Evolutionary conservation across 1,284 basidiomycete genomes (phyloP), one percentile per base, ranked within the genome.

Genomic region (Boletus semigastroideus): DNA sequence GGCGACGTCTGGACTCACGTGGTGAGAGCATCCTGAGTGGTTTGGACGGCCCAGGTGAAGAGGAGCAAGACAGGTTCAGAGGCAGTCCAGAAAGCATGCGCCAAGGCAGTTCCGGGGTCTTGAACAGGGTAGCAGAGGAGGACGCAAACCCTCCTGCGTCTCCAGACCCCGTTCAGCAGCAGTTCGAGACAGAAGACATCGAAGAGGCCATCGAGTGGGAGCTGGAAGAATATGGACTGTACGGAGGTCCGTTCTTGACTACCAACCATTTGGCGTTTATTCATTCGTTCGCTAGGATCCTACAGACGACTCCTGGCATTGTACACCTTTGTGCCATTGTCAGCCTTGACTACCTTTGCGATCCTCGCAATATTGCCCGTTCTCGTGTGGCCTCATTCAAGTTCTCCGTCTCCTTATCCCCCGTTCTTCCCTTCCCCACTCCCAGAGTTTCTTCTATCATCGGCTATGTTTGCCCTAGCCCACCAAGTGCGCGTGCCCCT

Each of bases 401-500:
- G 55, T 34, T 64, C 66, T 7, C 65, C 58, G 8, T 69, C 74
- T 7, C 74, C 72, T 9, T 75, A 78, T 51, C 65, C 74, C 6
- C 69, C 74, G 3, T 73, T 74, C 62, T 73, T 86, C 55, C 80
- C 79, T 3, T 79, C 76, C 34, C 84, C 86, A 1, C 58, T 85
- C 25, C 79, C 81, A 5, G 83, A 88, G 64, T 56, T 86, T 27
- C 62, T 86, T 44, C 66, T 79, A 41, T 77, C 85, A 0, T 72
- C 73, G n/a, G 74, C 82, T 3, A 71, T 87, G 40, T 90, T 83
- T 74, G 73, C 78, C 19, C 69, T 88, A 17, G 72, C 79, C 1
- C 77, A 87, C 65, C 72, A 79, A 40, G 72, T 87, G 22, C 77
- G 81, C 47, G 67, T 76, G 13, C 79, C 80, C 1, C 50, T 83